Base-by-base conservation (phyloP, 2,329 filamentous ascomycete genomes). In the Fusarium sp. region DNA sequence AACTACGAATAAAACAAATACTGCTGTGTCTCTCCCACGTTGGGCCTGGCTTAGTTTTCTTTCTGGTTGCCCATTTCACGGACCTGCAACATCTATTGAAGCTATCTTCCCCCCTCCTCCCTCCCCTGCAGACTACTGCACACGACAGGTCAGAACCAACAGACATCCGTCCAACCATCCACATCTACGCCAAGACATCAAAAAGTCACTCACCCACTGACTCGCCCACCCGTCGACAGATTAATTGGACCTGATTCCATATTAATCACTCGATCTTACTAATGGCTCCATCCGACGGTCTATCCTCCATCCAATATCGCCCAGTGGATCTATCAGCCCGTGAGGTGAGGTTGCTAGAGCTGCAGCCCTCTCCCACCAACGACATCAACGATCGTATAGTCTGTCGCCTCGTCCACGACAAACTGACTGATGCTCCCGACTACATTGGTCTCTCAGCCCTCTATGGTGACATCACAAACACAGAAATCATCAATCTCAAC, bases 381-480 rank as follows among this genome's bases (percentile, higher is more conserved):
- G 59, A 71, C 40, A 37, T 72, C 20, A 62, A 57, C 49, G 70
- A 72, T 26, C 58, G 65, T 8, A 8, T 72, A 18, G 65, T 71
- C 10, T 72, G 70, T 50, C 70, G 67, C 18, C 50, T 72, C 3
- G 67, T 72, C 4, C 70, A 72, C 16, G 67, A 69, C 34, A 62
- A 52, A 31, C 33, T 71, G 11, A 38, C 20, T 26, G 57, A 72
- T n/a, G 54, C 67, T 1, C 42, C 70, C 13, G 70, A 72, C n/a
- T 72, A 67, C 28, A 69, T 72, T 15, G 70, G 70, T 2, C 67
- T 72, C 6, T 72, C 70, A 4, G 59, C 70, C 4, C 70, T 72
- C 0, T 72, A 71, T 33, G 70, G 70, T 16, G 68, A 72, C 33
- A 44, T 72, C 15, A 49, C 65, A 26, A 59, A 60, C 16, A 71